Evolutionary conservation across 2,329 filamentous ascomycete genomes (phyloP), one percentile per base, ranked within the genome.

Genomic region (Trichoderma breve): DNA sequence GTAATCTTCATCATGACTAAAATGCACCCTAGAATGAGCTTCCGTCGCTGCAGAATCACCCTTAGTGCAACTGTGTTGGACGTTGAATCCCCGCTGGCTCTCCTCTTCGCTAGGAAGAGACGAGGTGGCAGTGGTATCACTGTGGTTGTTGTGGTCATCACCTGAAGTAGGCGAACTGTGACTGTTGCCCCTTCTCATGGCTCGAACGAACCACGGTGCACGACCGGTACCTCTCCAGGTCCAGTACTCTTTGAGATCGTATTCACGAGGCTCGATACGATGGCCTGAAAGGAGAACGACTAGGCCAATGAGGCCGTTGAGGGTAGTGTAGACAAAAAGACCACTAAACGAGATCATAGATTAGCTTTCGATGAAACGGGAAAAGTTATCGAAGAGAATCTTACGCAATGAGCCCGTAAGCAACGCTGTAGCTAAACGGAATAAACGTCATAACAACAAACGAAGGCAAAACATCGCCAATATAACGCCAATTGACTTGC

Each of bases 341-440:
- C 86, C 86, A 1, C 86, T 87, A 71, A 6, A 1, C 4, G 1
- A 18, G 8, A 58, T 3, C 26, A n/a, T 18, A 4, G 5, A 11
- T 60, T 69, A 69, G 55, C 36, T 26, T 61, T n/a, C 4, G 9
- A 12, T n/a, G 14, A 18, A 30, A 18, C 0, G 6, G 43, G 28
- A 3, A 36, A 32, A 14, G 2, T 6, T 18, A 1, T 11, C 15
- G 14, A 15, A n/a, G 39, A 4, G 18, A 47, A 47, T 84, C 86
- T 83, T 79, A 89, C 88, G 88, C 91, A 75, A 94, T 93, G 32
- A 94, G 86, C 21, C 92, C 92, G 74, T 94, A 93, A 8, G 92
- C 91, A 62, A 93, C 92, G 66, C 90, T 92, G 85, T 93, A 94
- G 74, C 89, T 93, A 78, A 94, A 93, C 0, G 92, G 92, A 83